Base-by-base conservation (phyloP, 805 yeast species). In the Candida arabinofermentans region DNA sequence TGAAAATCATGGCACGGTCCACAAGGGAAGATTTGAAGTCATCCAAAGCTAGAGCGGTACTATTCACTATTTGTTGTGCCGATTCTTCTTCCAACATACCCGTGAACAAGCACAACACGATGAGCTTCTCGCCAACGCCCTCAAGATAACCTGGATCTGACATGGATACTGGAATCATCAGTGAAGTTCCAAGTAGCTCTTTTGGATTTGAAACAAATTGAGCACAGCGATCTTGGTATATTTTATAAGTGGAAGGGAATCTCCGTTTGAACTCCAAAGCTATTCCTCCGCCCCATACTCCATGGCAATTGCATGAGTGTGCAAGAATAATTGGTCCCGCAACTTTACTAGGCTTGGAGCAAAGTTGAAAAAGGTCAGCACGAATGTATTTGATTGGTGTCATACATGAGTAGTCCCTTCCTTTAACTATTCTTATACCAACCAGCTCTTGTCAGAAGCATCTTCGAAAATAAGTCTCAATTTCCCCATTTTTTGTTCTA, bases 271-370 rank as follows among this genome's bases (percentile, higher is more conserved):
- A 77, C 21, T 64, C 74, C 3, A 67, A 68, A 0, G 95, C 95
- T 2, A 87, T 75, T 0, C 96, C 96, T 3, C 86, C 91, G 4
- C 93, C 93, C 96, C 96, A 87, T 1, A 69, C 54, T 0, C 95
- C 96, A 21, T 70, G 67, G 29, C 88, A 79, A 57, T 87, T 87
- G 55, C 96, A 87, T 0, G 95, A 79, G 57, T 87, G 96, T 1
- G 84, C 84, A 4, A 86, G 58, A 2, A 84, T 65, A 0, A 79
- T 56, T 1, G 73, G 69, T 1, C 21, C 16, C 4, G 59, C 49
- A 0, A 63, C 37, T 1, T 22, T 22, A 2, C 23, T n/a, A 2
- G 17, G n/a, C n/a, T n/a, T 27, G 17, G 48, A 59, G 58, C 57
- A 60, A 27, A 60, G 34, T 8, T 58, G 49, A 48, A 83, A 80